Base-by-base conservation (phyloP, 495 filamentous ascomycete genomes). In the Aspergillus conjunctus region DNA sequence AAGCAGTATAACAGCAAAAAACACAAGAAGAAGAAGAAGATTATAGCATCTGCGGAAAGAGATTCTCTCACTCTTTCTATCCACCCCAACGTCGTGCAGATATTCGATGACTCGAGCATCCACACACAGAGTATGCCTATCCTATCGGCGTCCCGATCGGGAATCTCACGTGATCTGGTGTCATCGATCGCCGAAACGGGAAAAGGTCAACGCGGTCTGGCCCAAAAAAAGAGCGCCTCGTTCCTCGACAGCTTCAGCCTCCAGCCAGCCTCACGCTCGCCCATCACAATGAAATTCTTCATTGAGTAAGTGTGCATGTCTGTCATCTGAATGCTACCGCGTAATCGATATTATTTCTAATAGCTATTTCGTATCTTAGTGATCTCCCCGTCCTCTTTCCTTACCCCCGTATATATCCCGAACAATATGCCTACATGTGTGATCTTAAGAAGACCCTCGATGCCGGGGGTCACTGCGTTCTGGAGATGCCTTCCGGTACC, bases 401-500 rank as follows among this genome's bases (percentile, higher is more conserved):
- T 41, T 99, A 99, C 72, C 94, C 94, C 57, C 84, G 91, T 61
- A 96, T 98, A 69, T 98, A 98, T 72, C 95, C 94, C 74, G 92
- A 97, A 71, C 92, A 97, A 88, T 96, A 96, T 95, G 92, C 87
- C 63, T 98, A 98, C 77, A 99, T 99, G 94, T 93, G 90, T 67
- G 95, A 97, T 79, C 85, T 99, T 74, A 99, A 99, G 74, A 89
- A 85, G 72, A 97, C 93, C 30, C 88, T 99, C 69, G 94, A 98
- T 82, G 90, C 87, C 30, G 89, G 89, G 58, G 95, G 95, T 60
- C 91, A 98, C 78, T 95, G 92, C 76, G 93, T 99, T n/a, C 79
- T 99, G 69, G 94, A 99, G 77, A 99, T 99, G 94, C 94, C 94
- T 79, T 99, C 94, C 56, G 94, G 94, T n/a, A 99, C 94, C 30